Evolutionary conservation across 225 moss, liverwort and hornwort genomes (phyloP).

Genomic region (Climacium dendroides): DNA sequence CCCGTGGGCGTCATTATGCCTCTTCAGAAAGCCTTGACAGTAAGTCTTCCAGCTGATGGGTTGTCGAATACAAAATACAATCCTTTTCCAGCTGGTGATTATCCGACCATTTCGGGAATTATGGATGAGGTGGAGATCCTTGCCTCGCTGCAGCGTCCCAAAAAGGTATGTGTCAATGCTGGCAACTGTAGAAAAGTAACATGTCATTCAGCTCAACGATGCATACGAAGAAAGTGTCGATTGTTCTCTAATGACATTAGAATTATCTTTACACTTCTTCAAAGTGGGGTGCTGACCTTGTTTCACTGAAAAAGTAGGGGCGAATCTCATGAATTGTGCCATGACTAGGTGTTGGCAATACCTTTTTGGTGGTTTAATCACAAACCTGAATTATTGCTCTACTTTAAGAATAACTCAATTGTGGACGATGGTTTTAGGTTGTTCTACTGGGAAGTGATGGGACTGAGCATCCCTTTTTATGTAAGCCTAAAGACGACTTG

Average conservation of each 20-base stretch:
- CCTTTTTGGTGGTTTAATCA: neutral
- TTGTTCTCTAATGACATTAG: neutral
- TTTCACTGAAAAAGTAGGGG: neutral
- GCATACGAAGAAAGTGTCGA: neutral
- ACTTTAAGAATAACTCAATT: neutral
- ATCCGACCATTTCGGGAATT: constrained; percentile 78
- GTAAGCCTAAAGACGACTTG: constrained; percentile 96
- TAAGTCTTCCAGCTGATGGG: constrained; percentile 82
- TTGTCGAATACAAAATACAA: constrained; percentile 72
- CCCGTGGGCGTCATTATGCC: constrained; percentile 97
- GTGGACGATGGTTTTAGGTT: constrained; percentile 37
- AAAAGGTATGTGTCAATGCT: constrained; percentile 52
- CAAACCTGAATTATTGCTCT: neutral
- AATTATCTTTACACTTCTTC: neutral
- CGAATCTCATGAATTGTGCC: neutral
- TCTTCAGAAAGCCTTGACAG: constrained; percentile 85
- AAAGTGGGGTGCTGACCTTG: neutral
- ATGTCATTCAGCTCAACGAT: neutral
- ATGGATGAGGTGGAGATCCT: constrained; percentile 94
- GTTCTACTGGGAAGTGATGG: constrained; percentile 93
- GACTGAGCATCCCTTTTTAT: constrained; percentile 82
- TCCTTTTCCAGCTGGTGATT: constrained; percentile 83
- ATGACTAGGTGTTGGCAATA: neutral
- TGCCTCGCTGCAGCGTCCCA: constrained; percentile 88
- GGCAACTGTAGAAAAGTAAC: neutral